phyloP scores from a whole-genome alignment of 176 grass and related monocot species.

The Rhynchospora breviuscula region DNA sequence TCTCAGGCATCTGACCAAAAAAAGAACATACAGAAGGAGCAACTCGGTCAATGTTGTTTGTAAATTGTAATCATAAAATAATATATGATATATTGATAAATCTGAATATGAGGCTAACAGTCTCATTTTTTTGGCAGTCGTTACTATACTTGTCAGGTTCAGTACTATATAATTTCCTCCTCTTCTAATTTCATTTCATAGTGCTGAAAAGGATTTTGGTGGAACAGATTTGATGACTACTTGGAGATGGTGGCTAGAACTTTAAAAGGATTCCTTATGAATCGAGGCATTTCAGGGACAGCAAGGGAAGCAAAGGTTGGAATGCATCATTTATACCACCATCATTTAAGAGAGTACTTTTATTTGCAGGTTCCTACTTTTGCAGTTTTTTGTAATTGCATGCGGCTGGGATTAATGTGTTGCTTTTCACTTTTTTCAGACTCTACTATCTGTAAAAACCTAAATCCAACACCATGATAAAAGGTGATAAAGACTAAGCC shows the following conservation, averaged over 20 bases:
- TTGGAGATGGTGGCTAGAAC: not conserved
- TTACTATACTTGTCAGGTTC: not conserved
- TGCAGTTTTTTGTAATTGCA: not conserved
- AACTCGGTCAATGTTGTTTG: not conserved
- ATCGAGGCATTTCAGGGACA: not conserved
- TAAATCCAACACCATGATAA: no score
- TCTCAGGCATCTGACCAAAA: constrained; percentile 57
- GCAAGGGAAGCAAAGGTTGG: not conserved
- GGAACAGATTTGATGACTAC: not conserved
- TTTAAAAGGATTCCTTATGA: not conserved
- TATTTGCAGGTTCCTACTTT: not conserved
- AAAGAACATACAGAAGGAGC: not conserved
- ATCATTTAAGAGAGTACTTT: not conserved
- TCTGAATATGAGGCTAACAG: not conserved
- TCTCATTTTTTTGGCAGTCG: not conserved
- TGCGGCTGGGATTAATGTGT: not conserved
- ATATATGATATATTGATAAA: not conserved
- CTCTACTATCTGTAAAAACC: no score
- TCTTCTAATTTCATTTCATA: no score
- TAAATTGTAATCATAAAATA: not conserved
- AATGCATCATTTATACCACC: not conserved
- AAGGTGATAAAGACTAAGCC: not conserved
- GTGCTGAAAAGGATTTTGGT: not conserved
- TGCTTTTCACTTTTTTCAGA: not conserved
- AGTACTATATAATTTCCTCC: not conserved